Conservation (phyloP, 176 grass and related monocot species). For the Bonia amplexicaulis region DNA sequence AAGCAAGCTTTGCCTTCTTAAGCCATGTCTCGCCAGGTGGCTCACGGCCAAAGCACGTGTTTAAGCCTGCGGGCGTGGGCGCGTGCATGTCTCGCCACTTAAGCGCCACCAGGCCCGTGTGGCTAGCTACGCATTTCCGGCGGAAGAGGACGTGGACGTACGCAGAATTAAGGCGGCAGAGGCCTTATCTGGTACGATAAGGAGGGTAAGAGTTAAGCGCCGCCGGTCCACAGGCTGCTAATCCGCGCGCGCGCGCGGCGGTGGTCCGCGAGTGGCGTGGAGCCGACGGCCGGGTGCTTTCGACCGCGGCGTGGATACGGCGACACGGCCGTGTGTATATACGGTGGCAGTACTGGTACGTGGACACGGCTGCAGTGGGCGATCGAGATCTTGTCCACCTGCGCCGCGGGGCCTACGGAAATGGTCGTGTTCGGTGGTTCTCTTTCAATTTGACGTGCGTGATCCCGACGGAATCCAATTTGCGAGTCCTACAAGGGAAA, state of each 20-base stretch:
- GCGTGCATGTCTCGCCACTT: slow-evolving; percentile 25
- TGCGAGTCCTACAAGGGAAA: not conserved
- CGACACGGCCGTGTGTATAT: not conserved
- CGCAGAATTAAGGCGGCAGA: slow-evolving; percentile 4
- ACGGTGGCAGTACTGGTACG: not conserved
- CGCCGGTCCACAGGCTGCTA: slow-evolving; percentile 26
- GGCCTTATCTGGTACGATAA: slow-evolving; percentile 40
- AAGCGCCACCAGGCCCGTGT: not conserved
- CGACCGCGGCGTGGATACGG: not conserved
- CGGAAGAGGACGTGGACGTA: not conserved
- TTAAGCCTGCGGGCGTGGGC: not conserved
- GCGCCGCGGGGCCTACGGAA: not conserved
- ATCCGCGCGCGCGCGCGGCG: not conserved
- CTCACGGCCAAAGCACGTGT: slow-evolving; percentile 22
- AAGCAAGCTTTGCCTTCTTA: not conserved
- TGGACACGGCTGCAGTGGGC: not conserved
- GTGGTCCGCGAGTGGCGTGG: not conserved
- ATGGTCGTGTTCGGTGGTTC: not conserved
- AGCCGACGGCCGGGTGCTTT: slow-evolving; percentile 25
- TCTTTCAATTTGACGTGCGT: not conserved
- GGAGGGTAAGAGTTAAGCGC: not conserved
- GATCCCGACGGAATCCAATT: slow-evolving; percentile 1
- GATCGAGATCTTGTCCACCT: not conserved
- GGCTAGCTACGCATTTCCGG: not conserved
- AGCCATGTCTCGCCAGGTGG: slow-evolving; percentile 6